Evolutionary conservation across 352 stramenopile genomes (phyloP).

Genomic region (Globisporangium orthogonon): DNA sequence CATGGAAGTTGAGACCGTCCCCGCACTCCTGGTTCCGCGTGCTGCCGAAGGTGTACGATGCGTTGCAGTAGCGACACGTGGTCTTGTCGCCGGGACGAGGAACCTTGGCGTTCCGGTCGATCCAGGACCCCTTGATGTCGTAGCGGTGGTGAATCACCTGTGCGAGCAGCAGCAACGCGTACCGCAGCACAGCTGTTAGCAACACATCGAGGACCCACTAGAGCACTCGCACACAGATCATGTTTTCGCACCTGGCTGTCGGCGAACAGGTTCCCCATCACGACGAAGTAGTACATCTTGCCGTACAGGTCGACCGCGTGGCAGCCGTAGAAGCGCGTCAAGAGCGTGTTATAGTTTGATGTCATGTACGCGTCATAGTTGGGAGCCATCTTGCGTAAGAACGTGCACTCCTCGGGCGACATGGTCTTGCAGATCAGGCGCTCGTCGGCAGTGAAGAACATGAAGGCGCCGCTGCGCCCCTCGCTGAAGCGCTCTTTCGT

Average conservation of each 20-base stretch:
- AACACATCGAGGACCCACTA: background rate
- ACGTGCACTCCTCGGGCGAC: slow-evolving; percentile 78
- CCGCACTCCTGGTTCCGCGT: slow-evolving; percentile 80
- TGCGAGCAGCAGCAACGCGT: background rate
- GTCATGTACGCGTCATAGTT: slow-evolving; percentile 87
- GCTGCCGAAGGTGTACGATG: slow-evolving; percentile 83
- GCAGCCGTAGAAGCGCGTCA: slow-evolving; percentile 89
- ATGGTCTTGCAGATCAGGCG: slow-evolving; percentile 91
- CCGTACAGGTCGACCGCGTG: slow-evolving; percentile 87
- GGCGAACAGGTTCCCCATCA: slow-evolving; percentile 90
- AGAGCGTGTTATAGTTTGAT: slow-evolving; percentile 71
- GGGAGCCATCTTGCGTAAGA: slow-evolving; percentile 79
- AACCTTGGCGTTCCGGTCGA: slow-evolving; percentile 83
- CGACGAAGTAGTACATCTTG: slow-evolving; percentile 91
- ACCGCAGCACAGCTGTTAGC: background rate
- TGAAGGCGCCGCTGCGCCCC: slow-evolving; percentile 86
- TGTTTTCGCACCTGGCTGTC: slow-evolving; percentile 53
- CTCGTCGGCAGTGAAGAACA: slow-evolving; percentile 89
- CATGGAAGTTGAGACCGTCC: slow-evolving; percentile 83
- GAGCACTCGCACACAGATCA: background rate
- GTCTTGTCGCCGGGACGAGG: slow-evolving; percentile 73
- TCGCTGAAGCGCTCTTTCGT: slow-evolving; percentile 88
- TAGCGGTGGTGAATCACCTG: slow-evolving; percentile 82
- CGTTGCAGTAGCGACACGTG: slow-evolving; percentile 83
- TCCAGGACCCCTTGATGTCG: slow-evolving; percentile 90